Evolutionary conservation across 2,329 filamentous ascomycete species (phyloP).

Genomic region (Thielaviopsis musarum): DNA sequence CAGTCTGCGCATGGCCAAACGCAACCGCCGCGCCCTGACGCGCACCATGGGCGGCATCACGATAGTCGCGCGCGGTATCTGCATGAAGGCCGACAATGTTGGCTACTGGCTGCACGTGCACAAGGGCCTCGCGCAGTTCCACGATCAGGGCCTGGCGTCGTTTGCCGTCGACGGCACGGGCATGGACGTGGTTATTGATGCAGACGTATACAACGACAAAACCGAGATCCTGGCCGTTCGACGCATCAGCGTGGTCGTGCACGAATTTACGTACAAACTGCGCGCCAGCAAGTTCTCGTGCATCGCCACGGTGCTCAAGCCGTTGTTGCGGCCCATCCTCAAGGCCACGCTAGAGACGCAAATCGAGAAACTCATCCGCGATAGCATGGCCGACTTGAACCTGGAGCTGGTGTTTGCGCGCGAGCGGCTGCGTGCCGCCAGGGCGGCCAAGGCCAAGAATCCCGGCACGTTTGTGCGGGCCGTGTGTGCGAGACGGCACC

Average conservation of each 20-base stretch:
- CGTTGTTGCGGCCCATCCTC: slow-evolving; percentile 64
- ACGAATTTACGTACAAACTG: slow-evolving; percentile 70
- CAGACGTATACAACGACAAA: slow-evolving; percentile 63
- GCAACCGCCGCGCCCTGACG: slow-evolving; percentile 27
- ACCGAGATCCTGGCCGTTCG: slow-evolving; percentile 68
- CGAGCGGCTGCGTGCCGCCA: slow-evolving; percentile 70
- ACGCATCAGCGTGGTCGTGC: slow-evolving; percentile 62
- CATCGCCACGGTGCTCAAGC: slow-evolving; percentile 70
- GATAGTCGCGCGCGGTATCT: slow-evolving; percentile 59
- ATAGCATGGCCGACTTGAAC: slow-evolving; percentile 57
- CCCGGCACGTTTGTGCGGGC: slow-evolving; percentile 56
- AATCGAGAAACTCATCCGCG: slow-evolving; percentile 53
- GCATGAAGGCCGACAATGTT: slow-evolving; percentile 68
- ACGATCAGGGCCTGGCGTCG: slow-evolving; percentile 70
- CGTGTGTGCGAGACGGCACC: slow-evolving; percentile 61
- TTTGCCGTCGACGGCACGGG: slow-evolving; percentile 76
- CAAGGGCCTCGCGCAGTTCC: slow-evolving; percentile 54
- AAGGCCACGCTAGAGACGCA: slow-evolving; percentile 65
- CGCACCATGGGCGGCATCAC: slow-evolving; percentile 44
- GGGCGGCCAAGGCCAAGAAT: slow-evolving; percentile 37
- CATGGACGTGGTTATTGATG: slow-evolving; percentile 68
- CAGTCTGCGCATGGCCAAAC: slow-evolving; percentile 47
- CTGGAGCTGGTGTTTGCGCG: slow-evolving; percentile 74
- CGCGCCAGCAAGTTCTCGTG: slow-evolving; percentile 60
- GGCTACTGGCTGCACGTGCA: slow-evolving; percentile 81